Base-by-base conservation (phyloP, 768 basidiomycete species). In the Termitomyces sp. region DNA sequence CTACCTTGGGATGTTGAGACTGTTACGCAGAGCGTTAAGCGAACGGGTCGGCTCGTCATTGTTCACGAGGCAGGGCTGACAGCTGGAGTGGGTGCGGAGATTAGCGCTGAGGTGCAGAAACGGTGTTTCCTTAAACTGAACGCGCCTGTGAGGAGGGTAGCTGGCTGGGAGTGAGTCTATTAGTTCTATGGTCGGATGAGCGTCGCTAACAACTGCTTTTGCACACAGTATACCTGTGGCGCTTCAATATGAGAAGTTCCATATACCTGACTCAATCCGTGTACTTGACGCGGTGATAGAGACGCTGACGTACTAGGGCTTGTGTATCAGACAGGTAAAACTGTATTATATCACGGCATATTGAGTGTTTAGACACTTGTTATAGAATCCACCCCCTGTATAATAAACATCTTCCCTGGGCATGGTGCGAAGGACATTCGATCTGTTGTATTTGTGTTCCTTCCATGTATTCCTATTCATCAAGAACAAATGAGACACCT, bases 11-110 rank as follows among this genome's bases (percentile, higher is more conserved):
- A 96, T 63, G 77, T 89, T 15, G 83, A 90, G 50, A 86, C 86
- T 0, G 73, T 98, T 48, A 77, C 82, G 26, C 85, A 91, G 69
- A 93, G 91, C 61, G 94, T 97, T 19, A 81, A 82, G 54, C 82
- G 87, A 57, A 97, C 94, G 0, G 89, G 94, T 1, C 75, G 94
- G 21, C 76, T 94, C 56, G 84, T 97, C 19, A 80, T 98, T 50
- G 92, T 97, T 17, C 95, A 97, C 64, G 94, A 98, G 71, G 95
- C 95, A 1, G 86, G 92, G 3, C 80, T 84, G 66, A 90, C 88
- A 2, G 92, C 85, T 2, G 91, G 94, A 21, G 89, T 86, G n/a
- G 94, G 92, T 11, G 88, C 86, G 12, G 92, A 98, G 67, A 91
- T 98, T 43, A 86, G 87, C n/a, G 90, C 91, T 0, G 91, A 95